Base-by-base conservation (phyloP, 2,329 filamentous ascomycete species). In the Aspergillus udagawae region DNA sequence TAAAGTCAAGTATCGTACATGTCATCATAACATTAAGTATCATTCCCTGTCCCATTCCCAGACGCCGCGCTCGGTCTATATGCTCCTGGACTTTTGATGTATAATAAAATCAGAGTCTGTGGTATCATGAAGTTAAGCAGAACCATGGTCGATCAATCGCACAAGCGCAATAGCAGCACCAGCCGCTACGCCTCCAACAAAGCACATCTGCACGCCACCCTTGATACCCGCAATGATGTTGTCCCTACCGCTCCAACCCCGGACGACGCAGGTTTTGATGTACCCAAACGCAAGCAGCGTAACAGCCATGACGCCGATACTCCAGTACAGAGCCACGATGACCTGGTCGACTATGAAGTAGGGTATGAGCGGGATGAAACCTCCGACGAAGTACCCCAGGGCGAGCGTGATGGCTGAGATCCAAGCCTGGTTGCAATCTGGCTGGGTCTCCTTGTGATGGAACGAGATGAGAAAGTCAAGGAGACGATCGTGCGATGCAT, bases 331-430 rank as follows among this genome's bases (percentile, higher is more conserved):
- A 7, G 80, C 82, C 17, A 70, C 60, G 35, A 73, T 65, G 5
- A 83, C 77, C 27, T 75, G 66, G 4, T 77, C 60, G 20, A 80
- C 75, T 54, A 87, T 77, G 62, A 90, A 86, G 73, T 91, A 91
- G 0, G 88, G 88, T 45, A 88, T 73, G 65, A 90, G 80, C 14
- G 88, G 87, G n/a, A 90, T 81, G 54, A 90, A 77, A 0, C 88
- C 88, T 21, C 88, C 88, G 23, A 90, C 71, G 53, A 90, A 86
- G 70, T 91, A 91, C 38, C 86, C 86, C 17, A 85, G 66, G 0
- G 86, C 85, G 65, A 91, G 87, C 8, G 85, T 89, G 27, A 86
- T 61, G 2, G 86, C 88, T 0, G 83, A 86, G 48, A 74, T 74
- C 66, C 74, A 79, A 10, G 78, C 77, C 56, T 77, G 73, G 51